Evolutionary conservation across 2,329 filamentous ascomycete species (phyloP), one percentile per base, ranked within the genome.

Genomic region (Alternaria hordeiaustralica): DNA sequence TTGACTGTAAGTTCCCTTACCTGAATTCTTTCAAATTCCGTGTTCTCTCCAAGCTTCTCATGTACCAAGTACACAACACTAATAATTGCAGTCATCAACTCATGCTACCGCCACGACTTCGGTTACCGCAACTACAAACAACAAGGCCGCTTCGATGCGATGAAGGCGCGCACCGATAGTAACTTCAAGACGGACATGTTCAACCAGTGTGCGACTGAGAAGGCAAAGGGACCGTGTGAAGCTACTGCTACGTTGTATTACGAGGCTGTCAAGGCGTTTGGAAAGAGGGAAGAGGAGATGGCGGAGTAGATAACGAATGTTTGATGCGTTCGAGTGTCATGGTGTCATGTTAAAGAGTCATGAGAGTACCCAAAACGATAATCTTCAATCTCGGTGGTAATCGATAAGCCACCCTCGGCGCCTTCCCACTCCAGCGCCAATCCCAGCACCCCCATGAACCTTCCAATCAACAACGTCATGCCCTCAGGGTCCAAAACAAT

Each of bases 51-150:
- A 26, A 9, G 25, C 25, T 26, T 9, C 8, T 26, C 25, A 26
- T 26, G 3, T 26, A 26, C 8, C 6, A 6, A 26, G 8, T 26
- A 26, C 8, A 26, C 25, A 28, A 28, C 2, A 30, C 53, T 45
- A 3, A 44, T n/a, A 9, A n/a, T 15, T 5, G 21, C 20, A 71
- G 69, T 80, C 64, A 46, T 70, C 21, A 30, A 64, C 21, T 64
- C 65, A 1, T 75, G 73, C 78, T 75, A 85, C 62, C 84, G 87
- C 7, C 86, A 88, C 63, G 87, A 88, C 69, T 88, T 88, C 72
- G 86, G 85, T 5, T 75, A 76, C 63, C 77, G 81, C 18, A 88
- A 88, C 76, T 87, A 82, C 72, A 84, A 85, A 55, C 60, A 56
- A 2, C 85, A 87, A 69, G 74, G 57, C 3, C 82, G 86, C 3